Evolutionary conservation across 2,329 filamentous ascomycete species (phyloP).

Genomic region (Fusarium napiforme): DNA sequence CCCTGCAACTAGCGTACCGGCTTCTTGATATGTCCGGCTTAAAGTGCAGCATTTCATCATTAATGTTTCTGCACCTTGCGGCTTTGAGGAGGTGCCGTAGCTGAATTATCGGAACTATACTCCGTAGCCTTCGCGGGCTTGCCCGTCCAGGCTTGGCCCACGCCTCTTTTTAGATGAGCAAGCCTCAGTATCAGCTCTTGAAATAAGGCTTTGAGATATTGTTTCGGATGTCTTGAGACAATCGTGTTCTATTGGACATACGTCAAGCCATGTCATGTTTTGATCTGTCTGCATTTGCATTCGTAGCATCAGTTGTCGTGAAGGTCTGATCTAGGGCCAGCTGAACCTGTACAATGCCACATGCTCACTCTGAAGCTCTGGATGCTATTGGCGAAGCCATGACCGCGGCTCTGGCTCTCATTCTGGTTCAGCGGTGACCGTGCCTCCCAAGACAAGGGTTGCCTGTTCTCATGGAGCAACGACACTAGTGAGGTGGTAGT

Average conservation of each 20-base stretch:
- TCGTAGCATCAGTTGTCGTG: conserved; percentile 6
- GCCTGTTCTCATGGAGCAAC: conserved; percentile 23
- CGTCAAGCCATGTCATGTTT: conserved; percentile 14
- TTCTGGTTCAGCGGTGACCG: conserved; percentile 23
- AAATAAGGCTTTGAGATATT: conserved; percentile 20
- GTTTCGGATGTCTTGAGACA: conserved; percentile 20
- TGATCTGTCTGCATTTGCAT: background rate
- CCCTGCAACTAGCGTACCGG: conserved; percentile 18
- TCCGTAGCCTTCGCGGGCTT: conserved; percentile 23
- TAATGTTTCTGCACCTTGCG: conserved; percentile 1
- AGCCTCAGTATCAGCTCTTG: conserved; percentile 21
- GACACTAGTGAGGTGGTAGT: conserved; percentile 35
- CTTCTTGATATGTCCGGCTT: background rate
- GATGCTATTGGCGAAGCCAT: conserved; percentile 3
- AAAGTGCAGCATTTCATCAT: conserved; percentile 1
- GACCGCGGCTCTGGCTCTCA: conserved; percentile 19
- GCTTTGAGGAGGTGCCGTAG: conserved; percentile 6
- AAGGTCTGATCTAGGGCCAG: conserved; percentile 20
- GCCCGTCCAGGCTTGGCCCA: conserved; percentile 24
- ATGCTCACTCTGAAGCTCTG: background rate
- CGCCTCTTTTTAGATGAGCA: conserved; percentile 25
- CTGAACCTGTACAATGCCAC: conserved; percentile 28
- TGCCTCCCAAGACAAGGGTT: conserved; percentile 26
- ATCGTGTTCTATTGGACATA: background rate
- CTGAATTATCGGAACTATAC: conserved; percentile 13